Base-by-base conservation (phyloP, 73 alveolate genomes). In the Paramecium biaurelia region DNA sequence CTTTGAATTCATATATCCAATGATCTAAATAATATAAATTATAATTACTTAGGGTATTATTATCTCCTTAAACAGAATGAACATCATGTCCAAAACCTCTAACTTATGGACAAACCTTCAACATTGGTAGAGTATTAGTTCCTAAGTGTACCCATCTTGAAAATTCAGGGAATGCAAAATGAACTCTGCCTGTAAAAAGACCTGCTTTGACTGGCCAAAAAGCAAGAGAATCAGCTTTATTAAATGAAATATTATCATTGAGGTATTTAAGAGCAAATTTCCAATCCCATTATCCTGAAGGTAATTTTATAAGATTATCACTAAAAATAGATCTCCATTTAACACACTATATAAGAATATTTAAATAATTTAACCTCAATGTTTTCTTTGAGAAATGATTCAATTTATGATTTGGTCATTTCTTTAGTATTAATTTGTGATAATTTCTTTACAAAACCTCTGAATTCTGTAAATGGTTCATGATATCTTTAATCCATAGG, bases 131-230 rank as follows among this genome's bases (percentile, higher is more conserved):
- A 7, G 97, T 96, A 95, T 96, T 96, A 7, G 98, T 94, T 14
- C 93, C 63, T 67, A 96, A 56, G 88, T 93, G 96, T 18, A 94
- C 89, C 98, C 98, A 96, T 93, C 96, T 94, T n/a, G 98, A 96
- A 87, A 92, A 89, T 32, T 95, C 96, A 37, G 98, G 96, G 93
- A 96, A 93, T 35, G 85, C 92, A 56, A 93, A 95, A 86, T 92
- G 93, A 47, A 96, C 96, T 93, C 95, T 88, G 10, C 98, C 98
- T 28, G 98, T 68, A 59, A 9, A 89, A 26, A 89, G 53, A 89
- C 94, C 94, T 1, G 74, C 56, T 67, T 89, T 89, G 56, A 53
- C 67, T 43, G 94, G 97, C 97, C 97, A 96, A 47, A 92, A 89
- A 7, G 97, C 98, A 86, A 93, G 92, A 38, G 93, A 70, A 38